These are phyloP conservation scores for Neonectria ditissima DNA, from an alignment of 2,329 filamentous ascomycete genomes.

Conservation along the genomic window DNA sequence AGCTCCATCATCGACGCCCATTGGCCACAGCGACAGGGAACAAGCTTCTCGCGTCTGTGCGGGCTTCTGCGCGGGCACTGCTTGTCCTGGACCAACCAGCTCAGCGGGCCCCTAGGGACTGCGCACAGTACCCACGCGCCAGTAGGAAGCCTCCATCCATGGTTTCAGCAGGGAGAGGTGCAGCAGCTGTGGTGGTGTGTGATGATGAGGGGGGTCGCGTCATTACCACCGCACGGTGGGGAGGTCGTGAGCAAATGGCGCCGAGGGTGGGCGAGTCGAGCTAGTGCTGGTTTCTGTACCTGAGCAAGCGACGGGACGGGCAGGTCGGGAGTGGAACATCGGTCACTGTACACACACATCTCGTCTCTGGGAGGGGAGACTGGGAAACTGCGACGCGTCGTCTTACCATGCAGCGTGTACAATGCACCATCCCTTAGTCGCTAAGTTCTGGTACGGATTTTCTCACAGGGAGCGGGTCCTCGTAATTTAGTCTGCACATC, in stretches of 20 bases:
- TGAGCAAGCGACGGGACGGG: not conserved
- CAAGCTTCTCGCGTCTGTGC: conserved; percentile 31
- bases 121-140: conserved; percentile 20
- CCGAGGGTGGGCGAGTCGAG: conserved; percentile 1
- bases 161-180: conserved; percentile 38
- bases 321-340: not conserved
- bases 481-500: not conserved
- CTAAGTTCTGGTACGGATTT: not conserved
- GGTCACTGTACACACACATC: not conserved
- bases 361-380: not conserved
- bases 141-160: conserved; percentile 38
- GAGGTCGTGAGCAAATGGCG: conserved; percentile 9
- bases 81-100: conserved; percentile 30
- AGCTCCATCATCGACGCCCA: conserved; percentile 23
- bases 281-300: not conserved
- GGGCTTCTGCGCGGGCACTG: not conserved
- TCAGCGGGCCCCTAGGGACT: not conserved
- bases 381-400: not conserved
- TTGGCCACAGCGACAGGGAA: conserved; percentile 34
- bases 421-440: not conserved
- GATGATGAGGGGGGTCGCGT: conserved; percentile 35
- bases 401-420: not conserved
- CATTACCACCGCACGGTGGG: conserved; percentile 30
- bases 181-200: conserved; percentile 33
- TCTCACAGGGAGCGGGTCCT: not conserved